Evolutionary conservation across 495 filamentous ascomycete species (phyloP).

Genomic region (Pyrenula aspistea): DNA sequence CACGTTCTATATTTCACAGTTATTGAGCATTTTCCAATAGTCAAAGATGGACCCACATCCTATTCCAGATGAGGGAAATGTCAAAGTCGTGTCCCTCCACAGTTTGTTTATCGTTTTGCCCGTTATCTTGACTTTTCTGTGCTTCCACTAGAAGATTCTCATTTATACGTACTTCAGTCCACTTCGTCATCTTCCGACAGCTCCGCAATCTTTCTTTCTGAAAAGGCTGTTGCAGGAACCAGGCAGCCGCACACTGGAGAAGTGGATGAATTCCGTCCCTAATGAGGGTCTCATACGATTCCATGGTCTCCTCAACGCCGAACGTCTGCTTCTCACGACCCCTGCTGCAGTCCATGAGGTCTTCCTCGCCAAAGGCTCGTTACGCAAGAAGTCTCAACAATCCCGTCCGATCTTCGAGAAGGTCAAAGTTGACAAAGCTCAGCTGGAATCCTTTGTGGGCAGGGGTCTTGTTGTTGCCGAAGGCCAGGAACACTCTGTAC

Average conservation of each 20-base stretch:
- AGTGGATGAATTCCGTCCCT: slow-evolving; percentile 65
- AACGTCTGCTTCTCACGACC: slow-evolving; percentile 25
- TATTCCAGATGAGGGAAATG: not conserved
- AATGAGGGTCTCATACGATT: slow-evolving; percentile 84
- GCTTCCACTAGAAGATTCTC: not conserved
- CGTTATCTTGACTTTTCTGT: not conserved
- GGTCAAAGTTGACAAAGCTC: slow-evolving; percentile 24
- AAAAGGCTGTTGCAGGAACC: slow-evolving; percentile 26
- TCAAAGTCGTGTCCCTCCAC: not conserved
- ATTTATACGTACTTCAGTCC: not conserved
- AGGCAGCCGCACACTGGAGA: slow-evolving; percentile 45
- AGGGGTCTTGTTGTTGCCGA: slow-evolving; percentile 18
- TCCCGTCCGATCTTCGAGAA: slow-evolving; percentile 41
- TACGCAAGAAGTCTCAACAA: not conserved
- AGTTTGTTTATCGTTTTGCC: not conserved
- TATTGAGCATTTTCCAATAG: no score
- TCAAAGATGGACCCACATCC: no score
- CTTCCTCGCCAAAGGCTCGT: slow-evolving; percentile 31
- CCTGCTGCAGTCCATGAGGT: slow-evolving; percentile 38
- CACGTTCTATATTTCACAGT: no score
- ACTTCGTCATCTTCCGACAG: not conserved
- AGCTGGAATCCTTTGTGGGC: slow-evolving; percentile 15
- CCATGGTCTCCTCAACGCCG: slow-evolving; percentile 26
- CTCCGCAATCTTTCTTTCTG: not conserved
- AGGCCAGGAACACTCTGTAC: slow-evolving; percentile 27